Conservation (phyloP, 139 green algal species). For the Chlamydomonas sp. region DNA sequence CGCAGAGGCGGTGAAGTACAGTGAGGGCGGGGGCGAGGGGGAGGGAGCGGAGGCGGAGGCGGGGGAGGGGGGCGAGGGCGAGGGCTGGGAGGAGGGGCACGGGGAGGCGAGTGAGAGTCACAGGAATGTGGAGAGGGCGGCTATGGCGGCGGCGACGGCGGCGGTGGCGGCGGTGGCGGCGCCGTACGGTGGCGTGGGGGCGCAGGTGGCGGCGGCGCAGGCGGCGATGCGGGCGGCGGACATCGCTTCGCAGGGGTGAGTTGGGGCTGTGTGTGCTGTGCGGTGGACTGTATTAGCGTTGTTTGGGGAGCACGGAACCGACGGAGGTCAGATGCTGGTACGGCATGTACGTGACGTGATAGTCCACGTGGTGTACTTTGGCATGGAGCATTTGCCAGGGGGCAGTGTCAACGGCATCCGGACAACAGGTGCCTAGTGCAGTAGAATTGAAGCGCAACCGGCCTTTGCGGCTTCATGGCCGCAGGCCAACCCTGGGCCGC, state of each 20-base stretch:
- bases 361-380: no score
- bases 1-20: not conserved
- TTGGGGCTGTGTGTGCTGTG: not conserved
- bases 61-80: not conserved
- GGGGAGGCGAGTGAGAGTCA: not conserved
- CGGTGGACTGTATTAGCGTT: no score
- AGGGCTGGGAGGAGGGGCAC: not conserved
- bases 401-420: no score
- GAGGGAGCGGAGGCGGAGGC: not conserved
- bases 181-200: not conserved
- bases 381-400: no score
- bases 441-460: no score
- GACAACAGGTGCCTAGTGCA: no score
- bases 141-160: conserved; percentile 21
- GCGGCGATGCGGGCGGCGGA: conserved; percentile 22
- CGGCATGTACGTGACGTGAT: no score
- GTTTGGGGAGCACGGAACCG: no score
- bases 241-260: conserved; percentile 12
- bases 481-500: no score
- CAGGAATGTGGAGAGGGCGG: conserved; percentile 2
- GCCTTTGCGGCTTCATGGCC: no score
- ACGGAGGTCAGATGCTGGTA: no score
- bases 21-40: not conserved
- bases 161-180: conserved; percentile 6
- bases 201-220: conserved; percentile 10